Evolutionary conservation across 768 basidiomycete species (phyloP).

Genomic region (Thelephora aurantiotincta): DNA sequence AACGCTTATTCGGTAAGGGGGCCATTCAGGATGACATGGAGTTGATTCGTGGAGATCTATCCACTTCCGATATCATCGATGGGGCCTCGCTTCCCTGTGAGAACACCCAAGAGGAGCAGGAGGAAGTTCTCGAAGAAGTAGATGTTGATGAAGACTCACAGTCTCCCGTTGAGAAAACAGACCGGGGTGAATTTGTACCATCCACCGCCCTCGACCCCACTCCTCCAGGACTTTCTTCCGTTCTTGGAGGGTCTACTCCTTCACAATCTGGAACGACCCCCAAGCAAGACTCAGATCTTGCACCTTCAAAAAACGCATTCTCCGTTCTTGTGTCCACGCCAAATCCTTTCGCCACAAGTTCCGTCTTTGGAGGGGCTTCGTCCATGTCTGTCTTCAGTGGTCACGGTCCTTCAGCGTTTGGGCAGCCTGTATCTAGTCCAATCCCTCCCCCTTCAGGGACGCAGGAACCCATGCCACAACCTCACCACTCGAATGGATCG

Average conservation of each 20-base stretch:
- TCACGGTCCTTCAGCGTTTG: neutral
- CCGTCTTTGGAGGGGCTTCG: slow-evolving; percentile 9
- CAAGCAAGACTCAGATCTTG: slow-evolving; percentile 1
- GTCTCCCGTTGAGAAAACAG: neutral
- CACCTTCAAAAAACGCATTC: slow-evolving; percentile 17
- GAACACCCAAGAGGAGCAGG: slow-evolving; percentile 12
- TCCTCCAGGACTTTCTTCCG: slow-evolving; percentile 10
- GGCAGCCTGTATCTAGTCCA: neutral
- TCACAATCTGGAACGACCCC: slow-evolving; percentile 1
- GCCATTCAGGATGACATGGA: slow-evolving; percentile 62
- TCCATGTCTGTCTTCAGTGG: slow-evolving; percentile 1
- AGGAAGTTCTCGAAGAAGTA: slow-evolving; percentile 15
- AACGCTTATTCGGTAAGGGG: slow-evolving; percentile 73
- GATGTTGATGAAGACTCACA: slow-evolving; percentile 5
- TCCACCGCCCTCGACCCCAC: slow-evolving; percentile 1
- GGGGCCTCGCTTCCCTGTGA: slow-evolving; percentile 26
- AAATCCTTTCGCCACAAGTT: slow-evolving; percentile 17
- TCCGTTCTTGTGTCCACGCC: slow-evolving; percentile 18
- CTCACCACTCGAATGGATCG: neutral
- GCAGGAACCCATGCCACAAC: neutral
- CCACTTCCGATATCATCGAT: slow-evolving; percentile 55
- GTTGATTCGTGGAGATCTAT: slow-evolving; percentile 39
- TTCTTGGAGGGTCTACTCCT: slow-evolving; percentile 1
- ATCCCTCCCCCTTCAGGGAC: slow-evolving; percentile 3
- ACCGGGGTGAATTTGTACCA: no score